Conservation (phyloP, 768 basidiomycete genomes). For the Lactarius pseudohatsudake region DNA sequence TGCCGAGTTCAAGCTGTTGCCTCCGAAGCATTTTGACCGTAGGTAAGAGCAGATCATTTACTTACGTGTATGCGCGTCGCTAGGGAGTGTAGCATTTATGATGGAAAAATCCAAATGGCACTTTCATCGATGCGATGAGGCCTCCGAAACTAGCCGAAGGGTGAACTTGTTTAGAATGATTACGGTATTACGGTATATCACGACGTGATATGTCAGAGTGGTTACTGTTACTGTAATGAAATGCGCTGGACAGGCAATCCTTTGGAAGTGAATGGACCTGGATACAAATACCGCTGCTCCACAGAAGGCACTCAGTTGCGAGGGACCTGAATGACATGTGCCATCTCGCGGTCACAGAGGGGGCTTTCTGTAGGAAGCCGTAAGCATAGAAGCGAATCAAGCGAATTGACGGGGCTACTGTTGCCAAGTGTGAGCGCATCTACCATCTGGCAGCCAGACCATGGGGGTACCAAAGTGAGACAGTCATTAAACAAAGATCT, state of each 20-base stretch:
- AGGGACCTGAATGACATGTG: conserved; percentile 1
- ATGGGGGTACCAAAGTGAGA: background rate
- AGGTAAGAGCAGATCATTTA: background rate
- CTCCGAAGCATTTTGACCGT: background rate
- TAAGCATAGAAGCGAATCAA: background rate
- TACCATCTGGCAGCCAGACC: background rate
- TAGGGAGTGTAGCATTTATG: background rate
- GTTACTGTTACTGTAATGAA: background rate
- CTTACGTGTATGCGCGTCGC: background rate
- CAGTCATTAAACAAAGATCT: background rate
- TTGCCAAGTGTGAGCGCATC: background rate
- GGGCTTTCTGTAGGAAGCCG: background rate
- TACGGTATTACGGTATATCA: background rate
- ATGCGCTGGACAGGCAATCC: background rate
- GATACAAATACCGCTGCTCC: background rate
- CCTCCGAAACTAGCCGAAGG: background rate
- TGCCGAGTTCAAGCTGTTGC: background rate
- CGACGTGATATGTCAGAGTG: background rate
- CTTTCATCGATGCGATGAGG: too few relatives aligned
- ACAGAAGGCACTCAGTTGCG: background rate
- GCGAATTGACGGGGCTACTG: background rate
- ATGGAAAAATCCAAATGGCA: background rate
- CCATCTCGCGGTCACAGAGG: conserved; percentile 7
- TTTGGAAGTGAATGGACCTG: background rate
- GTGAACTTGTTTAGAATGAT: background rate